Conservation (phyloP, 1,284 basidiomycete genomes). For the Microbotryum violaceum region DNA sequence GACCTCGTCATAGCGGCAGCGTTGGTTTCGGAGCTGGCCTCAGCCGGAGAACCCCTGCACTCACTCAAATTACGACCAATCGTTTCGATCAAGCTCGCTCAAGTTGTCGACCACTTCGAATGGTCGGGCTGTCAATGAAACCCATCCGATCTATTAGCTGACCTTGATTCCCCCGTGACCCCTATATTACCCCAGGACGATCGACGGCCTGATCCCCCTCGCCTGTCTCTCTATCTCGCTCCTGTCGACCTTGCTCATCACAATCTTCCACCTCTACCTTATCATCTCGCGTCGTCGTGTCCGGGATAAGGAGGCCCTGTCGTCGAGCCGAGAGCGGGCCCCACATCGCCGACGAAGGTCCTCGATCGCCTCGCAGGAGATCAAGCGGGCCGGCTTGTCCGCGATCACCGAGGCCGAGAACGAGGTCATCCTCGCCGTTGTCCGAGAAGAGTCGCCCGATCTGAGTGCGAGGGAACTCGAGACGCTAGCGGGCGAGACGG, state of each 20-base stretch:
- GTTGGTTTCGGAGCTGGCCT: too few species aligned
- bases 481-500: conserved; percentile 1
- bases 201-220: conserved; percentile 36
- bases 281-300: conserved; percentile 16
- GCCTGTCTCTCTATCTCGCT: conserved; percentile 35
- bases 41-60: too few species aligned
- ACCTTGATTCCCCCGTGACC: background rate
- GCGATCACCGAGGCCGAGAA: conserved; percentile 28
- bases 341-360: background rate
- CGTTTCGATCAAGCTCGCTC: too few species aligned
- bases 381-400: conserved; percentile 8
- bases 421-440: conserved; percentile 23
- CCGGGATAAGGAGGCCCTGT: background rate
- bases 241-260: conserved; percentile 26
- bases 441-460: conserved; percentile 21
- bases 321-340: background rate
- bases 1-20: too few species aligned
- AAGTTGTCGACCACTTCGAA: too few species aligned
- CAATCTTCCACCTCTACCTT: conserved; percentile 25
- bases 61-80: too few species aligned
- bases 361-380: conserved; percentile 5
- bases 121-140: too few species aligned
- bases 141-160: background rate
- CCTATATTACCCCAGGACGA: conserved; percentile 20
- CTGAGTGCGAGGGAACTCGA: background rate